phyloP scores from a whole-genome alignment of 352 stramenopile genomes.

The Thraustochytrium aureum region DNA sequence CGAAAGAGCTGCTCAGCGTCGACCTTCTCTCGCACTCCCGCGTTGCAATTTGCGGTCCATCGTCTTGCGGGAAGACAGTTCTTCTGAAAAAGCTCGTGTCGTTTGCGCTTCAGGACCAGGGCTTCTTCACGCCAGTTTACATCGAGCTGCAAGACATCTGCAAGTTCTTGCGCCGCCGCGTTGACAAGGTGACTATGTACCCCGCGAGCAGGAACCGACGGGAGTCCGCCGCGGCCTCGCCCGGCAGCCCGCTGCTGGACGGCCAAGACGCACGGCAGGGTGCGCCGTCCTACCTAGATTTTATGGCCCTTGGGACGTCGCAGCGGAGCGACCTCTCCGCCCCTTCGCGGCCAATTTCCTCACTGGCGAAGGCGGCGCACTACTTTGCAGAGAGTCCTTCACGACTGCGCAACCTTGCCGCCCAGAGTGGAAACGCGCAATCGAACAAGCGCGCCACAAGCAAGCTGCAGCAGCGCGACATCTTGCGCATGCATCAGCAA shows the following conservation, averaged over 20 bases:
- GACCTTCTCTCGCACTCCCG: not conserved
- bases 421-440: not conserved
- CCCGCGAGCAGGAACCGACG: not conserved
- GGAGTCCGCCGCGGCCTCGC: not conserved
- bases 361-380: not conserved
- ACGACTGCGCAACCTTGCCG: not conserved
- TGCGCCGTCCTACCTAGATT: not conserved
- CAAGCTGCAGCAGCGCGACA: constrained; percentile 18
- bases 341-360: not conserved
- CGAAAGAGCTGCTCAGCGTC: not conserved
- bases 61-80: constrained; percentile 36
- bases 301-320: not conserved
- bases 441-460: not conserved
- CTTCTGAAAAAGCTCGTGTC: constrained; percentile 43
- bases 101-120: not conserved
- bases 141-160: constrained; percentile 17
- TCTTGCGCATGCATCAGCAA: constrained; percentile 27
- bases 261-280: not conserved
- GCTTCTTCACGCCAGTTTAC: constrained; percentile 30
- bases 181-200: constrained; percentile 23
- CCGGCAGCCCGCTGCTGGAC: not conserved
- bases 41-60: constrained; percentile 18
- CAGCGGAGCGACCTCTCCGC: not conserved
- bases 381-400: not conserved
- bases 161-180: constrained; percentile 39